Evolutionary conservation across 2,329 filamentous ascomycete genomes (phyloP).

Genomic region (Xylaria arbuscula): DNA sequence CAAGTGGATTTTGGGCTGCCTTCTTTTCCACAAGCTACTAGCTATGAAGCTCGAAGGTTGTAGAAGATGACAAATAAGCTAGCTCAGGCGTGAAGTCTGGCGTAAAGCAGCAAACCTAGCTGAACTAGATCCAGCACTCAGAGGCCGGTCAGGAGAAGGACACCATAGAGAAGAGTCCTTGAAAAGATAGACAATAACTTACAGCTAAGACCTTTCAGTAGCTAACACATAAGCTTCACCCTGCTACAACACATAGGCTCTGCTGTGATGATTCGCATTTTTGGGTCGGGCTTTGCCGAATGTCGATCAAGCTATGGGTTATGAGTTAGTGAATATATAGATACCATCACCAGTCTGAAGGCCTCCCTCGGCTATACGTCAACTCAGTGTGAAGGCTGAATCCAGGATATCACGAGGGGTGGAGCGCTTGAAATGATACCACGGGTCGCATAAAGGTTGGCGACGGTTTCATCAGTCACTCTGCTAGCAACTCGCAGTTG

Average conservation of each 20-base stretch:
- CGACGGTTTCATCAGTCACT: no score
- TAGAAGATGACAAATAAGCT: constrained; percentile 18
- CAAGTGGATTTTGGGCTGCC: constrained; percentile 10
- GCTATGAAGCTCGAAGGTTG: constrained; percentile 10
- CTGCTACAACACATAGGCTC: background rate
- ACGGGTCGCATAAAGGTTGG: no score
- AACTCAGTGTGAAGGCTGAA: no score
- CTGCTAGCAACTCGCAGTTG: no score
- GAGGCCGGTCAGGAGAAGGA: background rate
- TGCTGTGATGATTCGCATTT: no score
- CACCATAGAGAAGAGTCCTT: background rate
- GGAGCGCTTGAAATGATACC: no score
- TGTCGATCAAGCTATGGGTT: no score
- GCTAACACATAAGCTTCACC: constrained; percentile 6
- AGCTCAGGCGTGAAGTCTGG: constrained; percentile 11
- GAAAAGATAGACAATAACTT: constrained; percentile 13
- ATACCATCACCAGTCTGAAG: no score
- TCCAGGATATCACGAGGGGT: no score
- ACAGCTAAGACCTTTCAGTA: constrained; percentile 15
- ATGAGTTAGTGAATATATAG: no score
- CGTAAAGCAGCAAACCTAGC: constrained; percentile 8
- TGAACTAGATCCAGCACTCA: background rate
- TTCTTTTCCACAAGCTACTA: constrained; percentile 12
- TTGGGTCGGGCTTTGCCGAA: no score
- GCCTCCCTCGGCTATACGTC: no score